phyloP scores from a whole-genome alignment of 768 basidiomycete species.

The button mushroom (Agaricus bisporus) region DNA sequence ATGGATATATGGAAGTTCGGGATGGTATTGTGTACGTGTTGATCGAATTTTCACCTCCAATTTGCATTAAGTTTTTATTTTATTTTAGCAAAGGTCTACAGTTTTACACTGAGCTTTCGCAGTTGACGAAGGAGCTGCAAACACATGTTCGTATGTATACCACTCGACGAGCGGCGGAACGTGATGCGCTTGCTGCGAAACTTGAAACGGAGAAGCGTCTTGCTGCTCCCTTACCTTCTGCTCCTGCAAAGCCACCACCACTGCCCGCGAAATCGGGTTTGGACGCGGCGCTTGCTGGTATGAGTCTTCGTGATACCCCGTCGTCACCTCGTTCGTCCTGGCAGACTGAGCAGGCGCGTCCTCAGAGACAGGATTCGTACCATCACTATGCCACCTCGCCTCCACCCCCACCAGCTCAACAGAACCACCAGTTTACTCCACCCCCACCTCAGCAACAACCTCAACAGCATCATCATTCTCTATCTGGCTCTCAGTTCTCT shows the following conservation, averaged over 20 bases:
- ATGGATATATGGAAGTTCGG: slow-evolving; percentile 81
- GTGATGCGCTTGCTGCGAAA: slow-evolving; percentile 59
- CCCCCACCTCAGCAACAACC: slow-evolving; percentile 15
- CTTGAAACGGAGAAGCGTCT: slow-evolving; percentile 70
- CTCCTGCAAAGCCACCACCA: slow-evolving; percentile 44
- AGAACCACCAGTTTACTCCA: slow-evolving; percentile 4
- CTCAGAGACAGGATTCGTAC: slow-evolving; percentile 14
- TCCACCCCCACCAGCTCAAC: slow-evolving; percentile 10
- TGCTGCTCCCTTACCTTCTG: slow-evolving; percentile 34
- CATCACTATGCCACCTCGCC: slow-evolving; percentile 12
- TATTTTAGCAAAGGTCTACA: slow-evolving; percentile 79
- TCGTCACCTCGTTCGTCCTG: slow-evolving; percentile 19
- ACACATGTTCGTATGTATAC: slow-evolving; percentile 59
- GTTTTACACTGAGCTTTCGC: slow-evolving; percentile 80
- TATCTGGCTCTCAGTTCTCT: slow-evolving; percentile 5
- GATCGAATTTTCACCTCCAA: neutral
- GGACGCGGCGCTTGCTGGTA: slow-evolving; percentile 49
- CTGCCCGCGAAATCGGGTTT: slow-evolving; percentile 37
- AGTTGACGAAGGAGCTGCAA: slow-evolving; percentile 52
- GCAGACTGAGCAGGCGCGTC: slow-evolving; percentile 18
- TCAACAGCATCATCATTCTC: slow-evolving; percentile 14
- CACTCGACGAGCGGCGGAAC: slow-evolving; percentile 56
- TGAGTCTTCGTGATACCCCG: slow-evolving; percentile 36
- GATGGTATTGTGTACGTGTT: slow-evolving; percentile 75
- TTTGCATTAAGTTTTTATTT: slow-evolving; percentile 6